These are phyloP conservation scores for Petunia secreta DNA, from an alignment of 257 asterid species.

Conservation along the genomic window DNA sequence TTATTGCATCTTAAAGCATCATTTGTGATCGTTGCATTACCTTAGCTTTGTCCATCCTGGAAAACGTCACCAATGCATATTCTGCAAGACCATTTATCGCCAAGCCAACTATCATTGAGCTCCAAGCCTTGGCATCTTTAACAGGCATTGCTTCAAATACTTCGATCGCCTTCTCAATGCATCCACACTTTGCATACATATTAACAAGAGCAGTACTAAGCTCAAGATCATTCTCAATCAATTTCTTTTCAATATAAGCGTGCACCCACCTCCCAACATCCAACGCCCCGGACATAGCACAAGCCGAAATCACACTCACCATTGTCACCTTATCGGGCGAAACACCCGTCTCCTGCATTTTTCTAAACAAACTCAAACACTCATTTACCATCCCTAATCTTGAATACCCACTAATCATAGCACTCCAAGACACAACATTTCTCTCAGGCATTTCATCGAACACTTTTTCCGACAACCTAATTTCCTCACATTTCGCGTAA, in stretches of 20 bases:
- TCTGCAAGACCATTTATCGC: constrained; percentile 62
- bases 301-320: constrained; percentile 70
- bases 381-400: constrained; percentile 65
- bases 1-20: background rate
- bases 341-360: constrained; percentile 65
- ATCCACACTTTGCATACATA: constrained; percentile 82
- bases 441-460: constrained; percentile 68
- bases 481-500: constrained; percentile 61
- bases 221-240: constrained; percentile 63
- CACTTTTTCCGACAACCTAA: constrained; percentile 59
- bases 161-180: constrained; percentile 61
- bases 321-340: constrained; percentile 71
- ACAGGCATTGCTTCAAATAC: constrained; percentile 62
- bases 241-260: constrained; percentile 52
- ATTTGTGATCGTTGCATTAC: constrained; percentile 12
- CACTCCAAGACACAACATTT: constrained; percentile 76
- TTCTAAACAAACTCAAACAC: constrained; percentile 62
- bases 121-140: constrained; percentile 82
- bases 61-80: constrained; percentile 59
- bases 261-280: constrained; percentile 80
- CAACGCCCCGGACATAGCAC: constrained; percentile 69
- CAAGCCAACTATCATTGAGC: constrained; percentile 74
- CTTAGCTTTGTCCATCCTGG: constrained; percentile 43
- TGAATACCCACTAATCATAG: constrained; percentile 63
- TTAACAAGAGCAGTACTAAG: constrained; percentile 70